Percentiles rank a stretch among this genome's conserved stretches.
Evolutionary conservation across 164 flowering plant genomes (phyloP).

Genomic region (Magnolia officinalis): DNA sequence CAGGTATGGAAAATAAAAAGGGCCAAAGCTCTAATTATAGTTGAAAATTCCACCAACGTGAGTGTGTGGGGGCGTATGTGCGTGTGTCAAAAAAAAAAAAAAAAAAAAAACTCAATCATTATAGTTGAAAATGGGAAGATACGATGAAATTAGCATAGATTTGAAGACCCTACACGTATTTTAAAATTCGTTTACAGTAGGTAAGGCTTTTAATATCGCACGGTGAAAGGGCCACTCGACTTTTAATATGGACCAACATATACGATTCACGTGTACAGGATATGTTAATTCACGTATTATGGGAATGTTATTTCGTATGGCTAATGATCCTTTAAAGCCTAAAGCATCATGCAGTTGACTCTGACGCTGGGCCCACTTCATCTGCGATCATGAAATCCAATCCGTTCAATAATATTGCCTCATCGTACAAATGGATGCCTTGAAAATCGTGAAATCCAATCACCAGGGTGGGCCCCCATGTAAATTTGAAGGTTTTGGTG

Average conservation of each 20-base stretch:
- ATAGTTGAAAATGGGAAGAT: slow-evolving; percentile 40
- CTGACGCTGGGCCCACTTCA: not conserved
- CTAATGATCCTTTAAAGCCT: not conserved
- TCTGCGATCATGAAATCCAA: too few relatives aligned
- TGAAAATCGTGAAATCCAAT: too few relatives aligned
- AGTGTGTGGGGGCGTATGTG: too few relatives aligned
- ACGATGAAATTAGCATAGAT: slow-evolving; percentile 43
- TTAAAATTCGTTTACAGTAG: slow-evolving; percentile 20
- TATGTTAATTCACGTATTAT: not conserved
- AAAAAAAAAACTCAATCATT: slow-evolving; percentile 22
- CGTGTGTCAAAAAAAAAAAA: too few relatives aligned
- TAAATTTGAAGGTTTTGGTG: too few relatives aligned
- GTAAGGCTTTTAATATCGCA: slow-evolving; percentile 11
- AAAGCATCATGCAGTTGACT: not conserved
- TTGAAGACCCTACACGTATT: slow-evolving; percentile 25
- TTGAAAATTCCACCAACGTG: too few relatives aligned
- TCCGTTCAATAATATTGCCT: not conserved
- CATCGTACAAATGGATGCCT: too few relatives aligned
- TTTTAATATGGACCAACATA: slow-evolving; percentile 12
- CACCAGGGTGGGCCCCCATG: too few relatives aligned
- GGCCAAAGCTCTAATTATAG: slow-evolving; percentile 10
- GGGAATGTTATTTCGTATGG: not conserved
- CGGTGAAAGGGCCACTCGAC: slow-evolving; percentile 15
- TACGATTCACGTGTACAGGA: slow-evolving; percentile 36
- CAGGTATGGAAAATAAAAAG: not conserved